A percentile compares a stretch with the other conserved stretches of the same genome.
phyloP scores from a whole-genome alignment of 2,329 filamentous ascomycete species.

The Fusarium sp. region DNA sequence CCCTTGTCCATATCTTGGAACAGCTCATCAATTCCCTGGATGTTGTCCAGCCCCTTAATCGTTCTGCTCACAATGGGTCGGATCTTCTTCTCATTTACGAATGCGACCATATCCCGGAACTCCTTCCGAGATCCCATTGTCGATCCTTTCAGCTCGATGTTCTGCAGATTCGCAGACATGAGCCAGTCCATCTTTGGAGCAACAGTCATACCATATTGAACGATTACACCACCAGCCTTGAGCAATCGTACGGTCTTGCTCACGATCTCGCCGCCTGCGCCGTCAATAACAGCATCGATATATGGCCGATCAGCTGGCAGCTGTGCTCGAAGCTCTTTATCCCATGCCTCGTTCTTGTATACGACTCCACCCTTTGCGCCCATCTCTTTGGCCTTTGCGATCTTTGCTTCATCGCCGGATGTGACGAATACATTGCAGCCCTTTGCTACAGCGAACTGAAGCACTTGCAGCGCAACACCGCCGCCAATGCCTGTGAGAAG shows the following conservation, averaged over 20 bases:
- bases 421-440: slow-evolving; percentile 87
- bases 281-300: slow-evolving; percentile 88
- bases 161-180: slow-evolving; percentile 86
- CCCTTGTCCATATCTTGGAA: slow-evolving; percentile 91
- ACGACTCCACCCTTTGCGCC: slow-evolving; percentile 85
- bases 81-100: slow-evolving; percentile 79
- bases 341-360: slow-evolving; percentile 85
- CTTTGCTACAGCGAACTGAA: slow-evolving; percentile 81
- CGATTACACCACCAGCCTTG: slow-evolving; percentile 85
- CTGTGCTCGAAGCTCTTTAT: slow-evolving; percentile 74
- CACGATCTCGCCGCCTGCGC: slow-evolving; percentile 89
- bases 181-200: slow-evolving; percentile 86
- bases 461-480: slow-evolving; percentile 84
- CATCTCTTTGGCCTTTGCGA: slow-evolving; percentile 75
- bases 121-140: slow-evolving; percentile 94
- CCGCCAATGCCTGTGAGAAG: slow-evolving; percentile 93
- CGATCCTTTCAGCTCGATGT: slow-evolving; percentile 85
- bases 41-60: slow-evolving; percentile 77
- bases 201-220: slow-evolving; percentile 91
- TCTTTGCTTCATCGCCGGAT: slow-evolving; percentile 78
- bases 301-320: slow-evolving; percentile 74
- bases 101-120: slow-evolving; percentile 90
- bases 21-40: slow-evolving; percentile 81
- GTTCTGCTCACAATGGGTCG: slow-evolving; percentile 81
- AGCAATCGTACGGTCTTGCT: slow-evolving; percentile 74